Conservation (phyloP, 306 rosid species). For the Vigna angularis region DNA sequence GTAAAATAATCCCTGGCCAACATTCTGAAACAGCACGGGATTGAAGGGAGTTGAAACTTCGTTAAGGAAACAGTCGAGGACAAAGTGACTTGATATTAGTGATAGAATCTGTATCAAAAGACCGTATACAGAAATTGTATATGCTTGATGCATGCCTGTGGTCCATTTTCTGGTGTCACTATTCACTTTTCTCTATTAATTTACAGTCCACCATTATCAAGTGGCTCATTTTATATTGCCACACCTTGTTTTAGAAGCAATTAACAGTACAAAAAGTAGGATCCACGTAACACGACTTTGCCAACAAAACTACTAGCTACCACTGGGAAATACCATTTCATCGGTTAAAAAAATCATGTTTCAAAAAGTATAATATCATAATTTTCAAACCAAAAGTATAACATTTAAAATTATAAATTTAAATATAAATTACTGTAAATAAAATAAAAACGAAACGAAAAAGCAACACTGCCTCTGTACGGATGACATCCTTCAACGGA, state of each 20-base stretch:
- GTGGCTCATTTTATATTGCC: conserved; percentile 34
- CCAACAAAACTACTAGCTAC: conserved; percentile 1
- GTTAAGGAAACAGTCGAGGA: conserved; percentile 54
- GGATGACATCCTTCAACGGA: too few relatives aligned
- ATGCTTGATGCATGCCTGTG: conserved; percentile 35
- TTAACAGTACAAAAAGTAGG: background rate
- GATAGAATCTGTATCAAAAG: conserved; percentile 54
- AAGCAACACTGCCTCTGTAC: too few relatives aligned
- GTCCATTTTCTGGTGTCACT: conserved; percentile 53
- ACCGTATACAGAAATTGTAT: conserved; percentile 55
- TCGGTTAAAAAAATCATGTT: too few relatives aligned
- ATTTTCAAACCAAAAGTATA: too few relatives aligned
- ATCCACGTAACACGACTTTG: background rate
- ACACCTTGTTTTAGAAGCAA: conserved; percentile 7
- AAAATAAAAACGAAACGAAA: too few relatives aligned
- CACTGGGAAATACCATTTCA: too few relatives aligned
- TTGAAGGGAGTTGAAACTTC: conserved; percentile 55
- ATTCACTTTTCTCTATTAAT: conserved; percentile 29
- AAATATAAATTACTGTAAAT: too few relatives aligned
- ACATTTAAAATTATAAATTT: too few relatives aligned
- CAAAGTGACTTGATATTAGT: conserved; percentile 44
- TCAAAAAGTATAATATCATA: too few relatives aligned
- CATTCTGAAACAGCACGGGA: conserved; percentile 56
- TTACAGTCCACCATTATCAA: conserved; percentile 36
- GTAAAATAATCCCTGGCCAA: conserved; percentile 29